Evolutionary conservation across 164 flowering plant species (phyloP), one percentile per base, ranked within the genome.

Genomic region (Buxus sempervirens): DNA sequence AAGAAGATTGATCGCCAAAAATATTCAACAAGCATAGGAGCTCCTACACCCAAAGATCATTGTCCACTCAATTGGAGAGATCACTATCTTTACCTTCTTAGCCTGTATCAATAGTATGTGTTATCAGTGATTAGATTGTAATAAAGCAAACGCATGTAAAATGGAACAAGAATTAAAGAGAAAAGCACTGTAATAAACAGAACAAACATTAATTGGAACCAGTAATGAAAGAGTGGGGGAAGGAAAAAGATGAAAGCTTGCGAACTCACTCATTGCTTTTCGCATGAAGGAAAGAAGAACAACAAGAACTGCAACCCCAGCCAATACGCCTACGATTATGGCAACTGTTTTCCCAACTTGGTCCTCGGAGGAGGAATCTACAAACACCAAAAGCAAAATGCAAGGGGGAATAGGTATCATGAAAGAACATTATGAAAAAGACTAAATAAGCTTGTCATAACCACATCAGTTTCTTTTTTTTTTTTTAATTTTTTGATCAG

Each of bases 341-440:
- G 97, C 93, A 1, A 94, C 86, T 62, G 90, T 84, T 77, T 80
- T 92, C 3, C 96, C 98, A 25, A 87, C 83, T 32, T 85, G 76
- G 60, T 89, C 96, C 20, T 83, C 88, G 32, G 72, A 67, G 8
- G 86, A 70, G 54, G 89, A 75, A 85, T 79, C 97, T 87, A 13
- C 9, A 60, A 42, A 26, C 14, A 25, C 60, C 45, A 27, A 36
- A 55, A 57, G 61, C 48, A 65, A 64, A 80, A 45, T 58, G 23
- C 49, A 54, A 71, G 58, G 51, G 1, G 27, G 18, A 45, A 45
- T 15, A 5, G 13, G 14, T 45, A 45, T 2, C 12, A 45, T 45
- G 1, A 45, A 15, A 10, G 51, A 45, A 45, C 12, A 45, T 45
- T 45, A 45, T 10, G 16, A 45, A 45, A 41, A 15, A 45, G 18